Evolutionary conservation across 2,329 filamentous ascomycete genomes (phyloP).

Genomic region (Curvularia spicifera): DNA sequence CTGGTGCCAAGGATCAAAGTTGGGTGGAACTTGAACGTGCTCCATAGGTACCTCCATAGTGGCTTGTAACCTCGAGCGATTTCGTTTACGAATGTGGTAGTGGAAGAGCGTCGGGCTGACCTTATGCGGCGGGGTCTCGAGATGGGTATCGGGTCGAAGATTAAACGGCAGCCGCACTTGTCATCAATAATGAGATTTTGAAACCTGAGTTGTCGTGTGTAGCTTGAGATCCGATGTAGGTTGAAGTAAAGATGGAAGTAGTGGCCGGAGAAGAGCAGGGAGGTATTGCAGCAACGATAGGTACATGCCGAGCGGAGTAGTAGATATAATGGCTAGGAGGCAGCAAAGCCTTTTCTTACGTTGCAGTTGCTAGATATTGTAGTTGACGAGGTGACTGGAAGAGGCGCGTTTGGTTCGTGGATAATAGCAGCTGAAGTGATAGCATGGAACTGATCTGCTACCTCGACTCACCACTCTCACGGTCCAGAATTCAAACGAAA

Average conservation of each 20-base stretch:
- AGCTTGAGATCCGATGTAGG: not conserved
- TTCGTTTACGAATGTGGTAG: conserved; percentile 1
- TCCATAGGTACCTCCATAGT: conserved; percentile 19
- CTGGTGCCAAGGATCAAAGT: conserved; percentile 61
- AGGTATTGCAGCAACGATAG: not conserved
- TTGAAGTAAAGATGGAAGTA: conserved; percentile 5
- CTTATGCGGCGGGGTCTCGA: not conserved
- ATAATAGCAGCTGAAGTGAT: conserved; percentile 20
- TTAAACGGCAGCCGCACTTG: not conserved
- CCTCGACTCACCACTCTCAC: conserved; percentile 15
- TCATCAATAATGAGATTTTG: not conserved
- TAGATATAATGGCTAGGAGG: conserved; percentile 14
- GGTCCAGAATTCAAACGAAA: not conserved
- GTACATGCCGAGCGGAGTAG: not conserved
- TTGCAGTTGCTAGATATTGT: conserved; percentile 13
- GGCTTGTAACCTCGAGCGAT: not conserved
- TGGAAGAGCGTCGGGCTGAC: not conserved
- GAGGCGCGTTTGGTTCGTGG: conserved; percentile 9
- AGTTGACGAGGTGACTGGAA: conserved; percentile 13
- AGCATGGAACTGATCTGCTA: conserved; percentile 12
- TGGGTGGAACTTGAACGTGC: conserved; percentile 17
- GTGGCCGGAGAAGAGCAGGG: conserved; percentile 12
- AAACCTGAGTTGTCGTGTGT: not conserved
- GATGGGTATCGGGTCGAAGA: not conserved
- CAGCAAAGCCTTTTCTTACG: not conserved